Conservation (phyloP, 371 early-diverging fungal genomes). For the Mucor plumbeus region DNA sequence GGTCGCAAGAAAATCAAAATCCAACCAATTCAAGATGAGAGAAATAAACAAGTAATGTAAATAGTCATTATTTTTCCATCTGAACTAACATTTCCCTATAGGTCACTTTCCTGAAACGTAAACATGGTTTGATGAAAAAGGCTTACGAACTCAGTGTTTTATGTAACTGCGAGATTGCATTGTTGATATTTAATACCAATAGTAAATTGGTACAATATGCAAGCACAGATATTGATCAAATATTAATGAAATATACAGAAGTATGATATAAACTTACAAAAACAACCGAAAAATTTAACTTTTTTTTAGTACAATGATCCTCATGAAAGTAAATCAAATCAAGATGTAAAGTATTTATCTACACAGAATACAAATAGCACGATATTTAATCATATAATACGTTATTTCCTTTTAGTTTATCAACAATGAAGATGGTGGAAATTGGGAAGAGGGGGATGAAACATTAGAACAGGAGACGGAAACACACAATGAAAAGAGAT, state of each 20-base stretch:
- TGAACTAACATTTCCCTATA: constrained; percentile 25
- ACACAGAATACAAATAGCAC: not conserved
- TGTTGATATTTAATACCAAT: constrained; percentile 88
- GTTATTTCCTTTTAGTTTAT: not conserved
- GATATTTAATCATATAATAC: not conserved
- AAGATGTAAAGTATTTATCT: constrained; percentile 31
- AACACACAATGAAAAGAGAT: constrained; percentile 11
- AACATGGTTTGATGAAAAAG: constrained; percentile 99
- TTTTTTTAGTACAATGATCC: constrained; percentile 40
- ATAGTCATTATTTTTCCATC: not conserved
- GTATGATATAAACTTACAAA: constrained; percentile 30
- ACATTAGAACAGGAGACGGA: constrained; percentile 7
- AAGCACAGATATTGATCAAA: constrained; percentile 89
- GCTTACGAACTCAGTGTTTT: constrained; percentile 97
- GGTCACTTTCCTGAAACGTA: constrained; percentile 96
- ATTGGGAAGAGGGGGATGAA: constrained; percentile 22
- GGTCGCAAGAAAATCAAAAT: constrained; percentile 43
- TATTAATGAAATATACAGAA: constrained; percentile 91
- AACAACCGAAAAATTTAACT: not conserved
- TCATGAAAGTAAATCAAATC: constrained; percentile 49
- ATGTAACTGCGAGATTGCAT: constrained; percentile 95
- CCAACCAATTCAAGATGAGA: constrained; percentile 35
- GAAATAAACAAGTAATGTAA: constrained; percentile 33
- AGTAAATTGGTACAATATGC: constrained; percentile 95
- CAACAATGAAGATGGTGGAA: constrained; percentile 18